phyloP scores from a whole-genome alignment of 164 flowering plant genomes.

The Tetrastigma voinierianum region DNA sequence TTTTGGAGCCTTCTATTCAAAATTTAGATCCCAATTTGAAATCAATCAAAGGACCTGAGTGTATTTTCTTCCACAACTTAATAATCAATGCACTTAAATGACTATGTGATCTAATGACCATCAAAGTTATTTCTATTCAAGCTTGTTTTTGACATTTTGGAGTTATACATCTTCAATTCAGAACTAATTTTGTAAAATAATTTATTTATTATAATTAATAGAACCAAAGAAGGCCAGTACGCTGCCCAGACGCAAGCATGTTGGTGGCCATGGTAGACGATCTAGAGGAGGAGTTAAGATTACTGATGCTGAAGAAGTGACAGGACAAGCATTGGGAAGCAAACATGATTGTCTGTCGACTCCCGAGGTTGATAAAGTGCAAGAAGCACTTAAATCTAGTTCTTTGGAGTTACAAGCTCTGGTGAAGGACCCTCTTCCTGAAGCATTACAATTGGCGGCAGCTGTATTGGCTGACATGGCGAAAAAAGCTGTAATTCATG shows the following conservation, averaged over 20 bases:
- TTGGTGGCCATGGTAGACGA: constrained; percentile 15
- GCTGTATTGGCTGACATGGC: constrained; percentile 16
- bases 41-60: too few species aligned
- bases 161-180: not conserved
- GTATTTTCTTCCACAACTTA: too few species aligned
- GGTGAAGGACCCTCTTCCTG: constrained; percentile 76
- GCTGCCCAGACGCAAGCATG: constrained; percentile 21
- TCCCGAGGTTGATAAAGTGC: constrained; percentile 37
- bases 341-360: constrained; percentile 22
- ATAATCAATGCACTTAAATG: too few species aligned
- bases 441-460: constrained; percentile 46
- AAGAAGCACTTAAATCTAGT: constrained; percentile 50
- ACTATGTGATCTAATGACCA: not conserved
- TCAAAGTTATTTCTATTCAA: not conserved
- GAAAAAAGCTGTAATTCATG: constrained; percentile 9
- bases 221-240: constrained; percentile 13
- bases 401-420: constrained; percentile 38
- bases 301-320: constrained; percentile 23
- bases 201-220: not conserved
- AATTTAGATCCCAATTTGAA: too few species aligned
- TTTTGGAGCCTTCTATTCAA: too few species aligned
- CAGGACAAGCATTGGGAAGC: constrained; percentile 2
- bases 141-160: not conserved
- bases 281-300: constrained; percentile 31
- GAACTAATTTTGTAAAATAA: not conserved